Base-by-base conservation (phyloP, 1,139 yeast genomes). In the Hyphopichia fennica region DNA sequence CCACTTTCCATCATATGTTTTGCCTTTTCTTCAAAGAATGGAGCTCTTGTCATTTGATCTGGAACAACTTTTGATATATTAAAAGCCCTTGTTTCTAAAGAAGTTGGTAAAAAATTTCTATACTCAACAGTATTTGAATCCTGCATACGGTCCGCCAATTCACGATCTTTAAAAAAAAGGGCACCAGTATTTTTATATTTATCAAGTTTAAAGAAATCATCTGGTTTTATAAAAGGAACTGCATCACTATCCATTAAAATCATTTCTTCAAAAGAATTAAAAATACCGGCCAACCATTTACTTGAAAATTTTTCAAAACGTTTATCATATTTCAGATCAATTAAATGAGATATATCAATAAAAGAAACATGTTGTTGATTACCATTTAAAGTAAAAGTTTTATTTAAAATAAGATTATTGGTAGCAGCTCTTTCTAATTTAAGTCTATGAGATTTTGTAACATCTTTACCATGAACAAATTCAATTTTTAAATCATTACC, bases 221-320 rank as follows among this genome's bases (percentile, higher is more conserved):
- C 51, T 2, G 62, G 54, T 2, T 67, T 57, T 4, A 72, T 56
- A 37, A 80, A 58, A 1, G 83, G 84, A 7, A 79, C 75, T 0
- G 80, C 63, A 50, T 80, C 85, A 2, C 82, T 77, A 53, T 80
- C 85, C 46, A 80, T 49, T 46, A 80, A 57, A 2, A 80, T 53
- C 34, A 75, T 65, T 45, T 79, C 83, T 43, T 69, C 69, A 51
- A 78, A 80, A 0, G 81, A 67, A 37, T 65, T 70, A 53, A 75
- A 77, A 15, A 76, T 45, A 36, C 72, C 60, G 0, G 82, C 79
- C 19, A 78, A 53, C 7, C 78, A 47, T 51, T 79, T 78, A 60
- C 72, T 77, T 36, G 73, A 64, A 56, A 71, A 80, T 7, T 69
- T 63, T 3, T 64, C 56, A 43, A 75, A 75, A 36, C 58, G 56